These are phyloP conservation scores for Zelopaecilomyces penicillatus DNA, from an alignment of 2,329 filamentous ascomycete genomes.

Conservation along the genomic window DNA sequence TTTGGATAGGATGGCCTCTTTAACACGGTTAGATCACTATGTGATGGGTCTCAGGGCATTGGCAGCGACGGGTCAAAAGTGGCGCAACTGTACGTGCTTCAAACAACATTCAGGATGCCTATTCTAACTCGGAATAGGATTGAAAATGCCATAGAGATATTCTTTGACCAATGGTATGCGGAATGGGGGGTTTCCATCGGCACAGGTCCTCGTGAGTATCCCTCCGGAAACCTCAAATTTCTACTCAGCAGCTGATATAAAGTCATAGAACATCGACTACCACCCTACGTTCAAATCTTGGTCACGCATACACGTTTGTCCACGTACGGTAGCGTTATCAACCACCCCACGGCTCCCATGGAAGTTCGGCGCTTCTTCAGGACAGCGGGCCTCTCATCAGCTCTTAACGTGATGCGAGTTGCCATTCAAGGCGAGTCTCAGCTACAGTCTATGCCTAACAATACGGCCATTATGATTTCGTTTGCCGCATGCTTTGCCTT, in stretches of 20 bases:
- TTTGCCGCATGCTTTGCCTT: slow-evolving; percentile 64
- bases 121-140: slow-evolving; percentile 28
- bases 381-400: slow-evolving; percentile 60
- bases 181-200: slow-evolving; percentile 53
- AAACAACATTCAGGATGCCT: slow-evolving; percentile 4
- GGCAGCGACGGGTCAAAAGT: slow-evolving; percentile 43
- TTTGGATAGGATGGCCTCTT: slow-evolving; percentile 44
- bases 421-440: slow-evolving; percentile 64
- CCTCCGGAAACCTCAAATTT: background rate
- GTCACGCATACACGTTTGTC: slow-evolving; percentile 65
- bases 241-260: background rate
- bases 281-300: slow-evolving; percentile 67
- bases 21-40: slow-evolving; percentile 47
- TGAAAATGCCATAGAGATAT: slow-evolving; percentile 53
- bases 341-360: slow-evolving; percentile 61
- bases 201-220: slow-evolving; percentile 37
- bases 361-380: slow-evolving; percentile 67
- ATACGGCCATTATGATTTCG: slow-evolving; percentile 71
- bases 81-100: slow-evolving; percentile 38
- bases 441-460: slow-evolving; percentile 69
- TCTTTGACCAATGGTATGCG: slow-evolving; percentile 57
- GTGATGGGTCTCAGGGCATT: slow-evolving; percentile 45
- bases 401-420: slow-evolving; percentile 65
- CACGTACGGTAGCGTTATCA: slow-evolving; percentile 68
- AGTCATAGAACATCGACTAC: slow-evolving; percentile 42